Evolutionary conservation across 257 asterid genomes (phyloP), one percentile per base, ranked within the genome.

Genomic region (Ilex asprella): DNA sequence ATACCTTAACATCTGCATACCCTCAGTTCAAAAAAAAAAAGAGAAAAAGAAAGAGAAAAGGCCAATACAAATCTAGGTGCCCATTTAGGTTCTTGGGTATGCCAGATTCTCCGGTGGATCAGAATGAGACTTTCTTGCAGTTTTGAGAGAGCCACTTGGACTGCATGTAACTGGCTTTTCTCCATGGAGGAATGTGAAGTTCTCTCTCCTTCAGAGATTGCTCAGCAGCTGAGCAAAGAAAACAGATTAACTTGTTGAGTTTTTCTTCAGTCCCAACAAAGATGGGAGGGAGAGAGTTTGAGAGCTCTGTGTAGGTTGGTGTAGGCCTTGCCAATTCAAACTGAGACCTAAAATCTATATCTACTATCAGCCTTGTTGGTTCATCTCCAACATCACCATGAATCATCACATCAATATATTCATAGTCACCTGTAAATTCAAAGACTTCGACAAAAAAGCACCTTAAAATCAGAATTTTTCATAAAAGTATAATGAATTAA

Each of bases 171-270:
- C 63, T 61, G 6, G 78, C 77, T 63, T 68, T 84, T 49, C 92
- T 79, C 92, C 92, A 84, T 49, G 92, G 92, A 15, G 92, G 92
- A 53, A 84, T 64, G 64, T 82, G 82, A 15, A 84, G 58, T 0
- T 81, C 83, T 31, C 65, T 77, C 73, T 82, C 86, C 12, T 46
- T 84, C 50, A 82, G 73, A 60, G 88, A 82, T 74, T 75, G 81
- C 74, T 84, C 70, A 61, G 86, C 85, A 44, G 88, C 92, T 7
- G 77, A 8, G 76, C 85, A 77, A 46, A 79, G 63, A 66, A 84
- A 56, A 21, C 80, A 47, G 41, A 84, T 80, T 15, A 82, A 30
- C 41, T 76, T 78, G 52, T 79, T 68, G 61, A 84, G 63, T 65
- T 82, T 82, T 31, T 69, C 73, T 35, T 77, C 83, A 58, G 65